phyloP scores from a whole-genome alignment of 768 basidiomycete species.

The Collybia mongolica region DNA sequence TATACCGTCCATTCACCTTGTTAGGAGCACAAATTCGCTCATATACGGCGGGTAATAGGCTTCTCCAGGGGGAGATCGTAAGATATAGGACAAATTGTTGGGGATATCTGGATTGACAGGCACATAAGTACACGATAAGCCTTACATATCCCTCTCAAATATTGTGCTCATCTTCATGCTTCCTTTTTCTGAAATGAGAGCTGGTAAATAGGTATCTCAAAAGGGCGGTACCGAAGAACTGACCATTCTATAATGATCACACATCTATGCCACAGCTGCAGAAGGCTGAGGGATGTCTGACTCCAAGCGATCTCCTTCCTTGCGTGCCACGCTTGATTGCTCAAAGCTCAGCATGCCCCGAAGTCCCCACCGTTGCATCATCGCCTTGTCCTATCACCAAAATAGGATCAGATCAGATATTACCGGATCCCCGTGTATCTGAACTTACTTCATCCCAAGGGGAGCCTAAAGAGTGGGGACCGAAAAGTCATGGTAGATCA shows the following conservation, averaged over 20 bases:
- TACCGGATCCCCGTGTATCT: background rate
- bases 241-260: constrained; percentile 4
- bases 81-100: constrained; percentile 8
- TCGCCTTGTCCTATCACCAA: constrained; percentile 71
- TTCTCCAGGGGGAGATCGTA: background rate
- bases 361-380: constrained; percentile 93
- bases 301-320: constrained; percentile 40
- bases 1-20: background rate
- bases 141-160: constrained; percentile 3
- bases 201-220: background rate
- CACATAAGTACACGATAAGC: constrained; percentile 9
- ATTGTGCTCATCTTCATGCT: background rate
- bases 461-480: constrained; percentile 50
- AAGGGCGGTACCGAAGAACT: constrained; percentile 13
- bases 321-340: constrained; percentile 56
- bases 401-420: constrained; percentile 10
- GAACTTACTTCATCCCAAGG: constrained; percentile 86
- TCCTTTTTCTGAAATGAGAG: background rate
- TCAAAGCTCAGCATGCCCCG: constrained; percentile 91
- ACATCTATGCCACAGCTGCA: background rate
- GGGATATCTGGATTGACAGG: constrained; percentile 11
- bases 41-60: too few species aligned
- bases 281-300: background rate
- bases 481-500: constrained; percentile 9
- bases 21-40: too few species aligned